A percentile compares a stretch with the other conserved stretches of the same genome.
Conservation (phyloP, 345 rosid species). For the Gossypium thurberi region DNA sequence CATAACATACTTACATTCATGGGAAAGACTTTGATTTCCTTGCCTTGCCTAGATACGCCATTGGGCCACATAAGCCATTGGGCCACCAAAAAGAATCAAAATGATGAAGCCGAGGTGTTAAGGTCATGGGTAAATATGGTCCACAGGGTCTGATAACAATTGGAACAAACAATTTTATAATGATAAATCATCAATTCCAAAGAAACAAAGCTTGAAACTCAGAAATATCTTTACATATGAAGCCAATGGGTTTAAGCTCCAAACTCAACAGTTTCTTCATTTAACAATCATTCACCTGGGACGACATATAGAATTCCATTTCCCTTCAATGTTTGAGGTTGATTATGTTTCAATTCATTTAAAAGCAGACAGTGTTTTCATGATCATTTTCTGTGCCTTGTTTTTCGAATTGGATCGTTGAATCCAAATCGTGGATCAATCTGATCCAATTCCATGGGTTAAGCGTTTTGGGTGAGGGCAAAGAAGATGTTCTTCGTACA, state of each 20-base stretch:
- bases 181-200: neutral
- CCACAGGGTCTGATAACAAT: neutral
- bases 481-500: too few species aligned
- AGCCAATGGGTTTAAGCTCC: neutral
- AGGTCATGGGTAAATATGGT: neutral
- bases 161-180: constrained; percentile 6
- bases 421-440: too few species aligned
- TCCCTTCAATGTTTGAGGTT: neutral
- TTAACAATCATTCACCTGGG: too few species aligned
- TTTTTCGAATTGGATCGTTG: too few species aligned
- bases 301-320: neutral
- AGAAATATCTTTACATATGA: neutral
- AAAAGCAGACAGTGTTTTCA: neutral
- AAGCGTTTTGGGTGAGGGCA: too few species aligned
- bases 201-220: neutral
- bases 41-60: neutral
- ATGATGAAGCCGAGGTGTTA: neutral
- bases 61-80: constrained; percentile 7
- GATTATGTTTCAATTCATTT: neutral
- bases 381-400: too few species aligned
- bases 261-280: neutral
- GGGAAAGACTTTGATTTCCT: neutral
- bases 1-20: neutral
- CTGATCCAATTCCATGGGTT: too few species aligned
- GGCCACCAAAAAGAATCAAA: constrained; percentile 9